A percentile compares a stretch with the other conserved stretches of the same genome.
phyloP scores from a whole-genome alignment of 768 basidiomycete genomes.

The Mycena amicta region DNA sequence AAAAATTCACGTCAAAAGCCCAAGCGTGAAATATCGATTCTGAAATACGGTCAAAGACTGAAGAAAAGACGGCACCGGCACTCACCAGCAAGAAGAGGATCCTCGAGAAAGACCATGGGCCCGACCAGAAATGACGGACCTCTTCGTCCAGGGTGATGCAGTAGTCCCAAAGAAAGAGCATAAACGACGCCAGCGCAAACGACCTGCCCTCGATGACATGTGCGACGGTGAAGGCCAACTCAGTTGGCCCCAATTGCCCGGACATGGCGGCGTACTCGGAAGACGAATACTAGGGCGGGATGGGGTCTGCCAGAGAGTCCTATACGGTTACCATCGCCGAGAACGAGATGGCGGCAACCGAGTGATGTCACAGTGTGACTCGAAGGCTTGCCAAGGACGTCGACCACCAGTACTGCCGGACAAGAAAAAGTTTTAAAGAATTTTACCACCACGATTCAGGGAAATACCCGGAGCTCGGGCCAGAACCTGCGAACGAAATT shows the following conservation, averaged over 20 bases:
- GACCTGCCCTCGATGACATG: constrained; percentile 24
- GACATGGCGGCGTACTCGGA: background rate
- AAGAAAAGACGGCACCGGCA: background rate
- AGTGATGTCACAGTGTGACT: too few relatives aligned
- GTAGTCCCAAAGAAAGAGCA: constrained; percentile 18
- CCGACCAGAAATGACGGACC: constrained; percentile 21
- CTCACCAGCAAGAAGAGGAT: constrained; percentile 19
- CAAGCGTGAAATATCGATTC: constrained; percentile 21
- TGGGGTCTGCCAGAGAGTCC: too few relatives aligned
- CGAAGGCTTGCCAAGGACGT: too few relatives aligned
- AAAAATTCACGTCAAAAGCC: constrained; percentile 8
- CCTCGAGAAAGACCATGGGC: constrained; percentile 17
- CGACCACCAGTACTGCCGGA: too few relatives aligned
- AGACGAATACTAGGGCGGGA: too few relatives aligned
- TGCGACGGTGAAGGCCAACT: constrained; percentile 12
- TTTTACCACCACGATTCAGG: too few relatives aligned
- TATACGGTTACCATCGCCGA: too few relatives aligned
- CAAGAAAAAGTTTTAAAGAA: too few relatives aligned
- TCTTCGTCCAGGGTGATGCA: constrained; percentile 16
- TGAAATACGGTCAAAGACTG: background rate
- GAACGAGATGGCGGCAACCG: too few relatives aligned
- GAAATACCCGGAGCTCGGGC: too few relatives aligned
- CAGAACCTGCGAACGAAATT: too few relatives aligned
- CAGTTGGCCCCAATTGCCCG: constrained; percentile 11
- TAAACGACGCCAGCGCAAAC: constrained; percentile 23